Base-by-base conservation (phyloP, 2,329 filamentous ascomycete genomes). In the Sporothrix schenckii region DNA sequence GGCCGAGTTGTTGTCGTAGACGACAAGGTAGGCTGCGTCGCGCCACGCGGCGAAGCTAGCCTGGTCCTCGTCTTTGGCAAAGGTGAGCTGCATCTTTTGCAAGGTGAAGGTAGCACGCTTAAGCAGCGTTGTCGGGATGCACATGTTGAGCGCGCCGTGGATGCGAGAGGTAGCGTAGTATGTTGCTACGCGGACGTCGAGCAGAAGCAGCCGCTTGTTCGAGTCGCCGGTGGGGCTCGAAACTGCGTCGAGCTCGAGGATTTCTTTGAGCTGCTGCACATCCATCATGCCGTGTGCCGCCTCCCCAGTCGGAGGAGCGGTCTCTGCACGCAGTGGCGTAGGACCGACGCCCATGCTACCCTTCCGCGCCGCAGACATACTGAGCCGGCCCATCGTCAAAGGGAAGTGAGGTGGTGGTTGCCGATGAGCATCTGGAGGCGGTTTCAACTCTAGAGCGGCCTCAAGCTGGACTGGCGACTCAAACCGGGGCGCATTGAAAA, bases 71-170 rank as follows among this genome's bases (percentile, higher is more conserved):
- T 90, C 87, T 16, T 86, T 87, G 72, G 92, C 91, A 77, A 99
- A 96, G 0, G 93, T 97, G 72, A 94, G 91, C 74, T 92, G 88
- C 44, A 99, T 83, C 77, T 96, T 97, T 73, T 93, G 86, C 14
- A 97, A 87, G 75, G 94, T 94, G 80, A 96, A 98, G 0, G 93
- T 96, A 0, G 92, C 90, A 66, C 95, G 86, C 80, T 98, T 98
- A 21, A 99, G 81, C 16, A 99, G 82, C 0, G 94, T 98, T 0
- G 95, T 98, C 0, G 95, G 95, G 72, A 98, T 97, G 77, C 95
- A 98, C 5, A 99, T 83, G 77, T 96, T 98, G 44, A 99, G 81
- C 0, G 94, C 92, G n/a, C 90, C 90, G 66, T 85, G 82, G 69
- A 98, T 91, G 41, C 92, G 88, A 27, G 91, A 89, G 60, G 87